These are phyloP conservation scores for Pisolithus thermaeus DNA, from an alignment of 1,284 basidiomycete species.

Conservation along the genomic window DNA sequence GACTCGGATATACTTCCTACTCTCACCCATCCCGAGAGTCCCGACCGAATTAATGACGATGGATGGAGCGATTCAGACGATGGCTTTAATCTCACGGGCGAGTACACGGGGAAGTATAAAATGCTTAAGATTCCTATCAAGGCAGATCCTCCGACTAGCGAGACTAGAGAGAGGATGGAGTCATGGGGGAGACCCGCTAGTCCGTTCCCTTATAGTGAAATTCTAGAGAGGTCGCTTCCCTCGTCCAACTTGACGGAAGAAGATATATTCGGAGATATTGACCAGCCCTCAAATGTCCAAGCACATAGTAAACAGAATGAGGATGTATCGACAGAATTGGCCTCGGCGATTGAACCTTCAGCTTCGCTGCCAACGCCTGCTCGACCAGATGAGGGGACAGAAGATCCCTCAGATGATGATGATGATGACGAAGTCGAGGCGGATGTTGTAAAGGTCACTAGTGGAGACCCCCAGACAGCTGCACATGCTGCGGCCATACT, in stretches of 20 bases:
- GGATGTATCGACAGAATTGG: background rate
- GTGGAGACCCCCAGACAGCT: slow-evolving; percentile 75
- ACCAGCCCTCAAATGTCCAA: background rate
- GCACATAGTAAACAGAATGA: background rate
- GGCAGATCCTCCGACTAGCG: slow-evolving; percentile 59
- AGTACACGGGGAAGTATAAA: slow-evolving; percentile 60
- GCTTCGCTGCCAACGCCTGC: background rate
- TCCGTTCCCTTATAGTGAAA: slow-evolving; percentile 45
- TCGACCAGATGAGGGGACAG: background rate
- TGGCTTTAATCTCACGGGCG: slow-evolving; percentile 38
- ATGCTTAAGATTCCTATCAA: slow-evolving; percentile 53
- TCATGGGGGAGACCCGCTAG: slow-evolving; percentile 66
- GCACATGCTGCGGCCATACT: slow-evolving; percentile 87
- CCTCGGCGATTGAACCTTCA: background rate
- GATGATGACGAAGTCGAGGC: slow-evolving; percentile 30
- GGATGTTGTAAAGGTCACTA: slow-evolving; percentile 71
- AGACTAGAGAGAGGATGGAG: slow-evolving; percentile 43
- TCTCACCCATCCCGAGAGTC: slow-evolving; percentile 25
- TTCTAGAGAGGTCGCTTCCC: slow-evolving; percentile 25
- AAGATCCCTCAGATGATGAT: slow-evolving; percentile 16
- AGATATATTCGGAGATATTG: slow-evolving; percentile 1
- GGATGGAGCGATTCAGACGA: slow-evolving; percentile 35
- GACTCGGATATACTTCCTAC: slow-evolving; percentile 19
- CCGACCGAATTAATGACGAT: slow-evolving; percentile 7
- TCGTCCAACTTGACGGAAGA: slow-evolving; percentile 10